Percentiles rank a stretch among this genome's conserved stretches.
Evolutionary conservation across 1,284 basidiomycete species (phyloP).

Genomic region (Phylloboletellus chloephorus): DNA sequence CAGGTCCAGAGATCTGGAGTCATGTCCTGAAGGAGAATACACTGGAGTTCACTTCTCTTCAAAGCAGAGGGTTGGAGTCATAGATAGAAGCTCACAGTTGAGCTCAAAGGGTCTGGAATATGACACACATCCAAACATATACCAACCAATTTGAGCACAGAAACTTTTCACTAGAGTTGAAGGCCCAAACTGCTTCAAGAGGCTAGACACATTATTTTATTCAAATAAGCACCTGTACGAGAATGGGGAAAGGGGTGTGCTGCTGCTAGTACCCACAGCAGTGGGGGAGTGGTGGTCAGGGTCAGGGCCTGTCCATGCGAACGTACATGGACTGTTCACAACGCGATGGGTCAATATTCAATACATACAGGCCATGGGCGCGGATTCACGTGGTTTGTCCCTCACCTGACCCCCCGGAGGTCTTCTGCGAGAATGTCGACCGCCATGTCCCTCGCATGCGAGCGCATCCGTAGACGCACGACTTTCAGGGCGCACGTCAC

Average conservation of each 20-base stretch:
- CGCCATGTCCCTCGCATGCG: slow-evolving; percentile 36
- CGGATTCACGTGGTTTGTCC: background rate
- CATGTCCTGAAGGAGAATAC: no score
- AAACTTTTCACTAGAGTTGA: no score
- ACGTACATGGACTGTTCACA: slow-evolving; percentile 39
- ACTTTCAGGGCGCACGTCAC: slow-evolving; percentile 28
- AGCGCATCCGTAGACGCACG: slow-evolving; percentile 40
- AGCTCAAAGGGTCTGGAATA: no score
- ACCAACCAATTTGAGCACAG: no score
- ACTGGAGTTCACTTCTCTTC: no score
- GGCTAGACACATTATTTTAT: background rate
- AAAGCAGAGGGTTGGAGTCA: no score
- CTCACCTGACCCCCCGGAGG: slow-evolving; percentile 40
- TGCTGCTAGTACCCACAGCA: slow-evolving; percentile 43
- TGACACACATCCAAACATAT: no score
- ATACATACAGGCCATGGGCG: background rate
- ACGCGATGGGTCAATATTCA: background rate
- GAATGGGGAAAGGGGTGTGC: background rate
- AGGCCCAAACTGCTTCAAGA: no score
- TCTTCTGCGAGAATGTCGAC: slow-evolving; percentile 37
- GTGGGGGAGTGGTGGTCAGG: slow-evolving; percentile 56
- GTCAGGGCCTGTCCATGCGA: slow-evolving; percentile 54
- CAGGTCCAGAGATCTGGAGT: no score
- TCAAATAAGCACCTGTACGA: background rate
- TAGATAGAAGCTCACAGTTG: no score